Base-by-base conservation (phyloP, 805 yeast species). In the Diddensiella santjacobensis region DNA sequence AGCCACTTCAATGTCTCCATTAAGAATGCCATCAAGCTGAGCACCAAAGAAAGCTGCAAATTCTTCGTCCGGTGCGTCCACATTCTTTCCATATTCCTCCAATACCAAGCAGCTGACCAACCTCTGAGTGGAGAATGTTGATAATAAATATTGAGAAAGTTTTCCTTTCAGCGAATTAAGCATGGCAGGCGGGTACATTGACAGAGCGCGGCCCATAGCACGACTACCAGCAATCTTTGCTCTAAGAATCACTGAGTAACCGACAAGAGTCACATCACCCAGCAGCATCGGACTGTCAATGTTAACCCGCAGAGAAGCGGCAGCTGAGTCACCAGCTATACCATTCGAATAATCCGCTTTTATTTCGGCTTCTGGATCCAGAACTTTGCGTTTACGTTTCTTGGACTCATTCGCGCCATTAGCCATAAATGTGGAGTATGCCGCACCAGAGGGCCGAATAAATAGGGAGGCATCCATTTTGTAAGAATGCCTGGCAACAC, bases 251-350 rank as follows among this genome's bases (percentile, higher is more conserved):
- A 79, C 79, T 23, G 87, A 90, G 41, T 74, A 67, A 0, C 96
- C 96, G 29, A 93, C 80, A 22, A 93, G 71, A 47, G 89, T 81
- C 15, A 93, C 84, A 67, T 93, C 99, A 59, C 99, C 99, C 40
- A 81, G 78, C 50, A 85, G 79, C 65, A 93, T 83, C 3, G 98
- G 96, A 2, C 95, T 85, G 68, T 93, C 99, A 50, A 93, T 90
- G 62, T 91, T 89, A 44, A 88, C 83, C 50, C 58, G 67, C 24
- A 51, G 45, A 17, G 58, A 53, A 22, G 58, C 22, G 3, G 47
- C 42, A 19, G 37, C 26, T 3, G 29, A 2, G 3, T 24, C 24
- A 4, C 35, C 23, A 8, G 19, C 23, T 6, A 4, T 11, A 18
- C 35, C 42, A n/a, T 37, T 44, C 10, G 40, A 24, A 3, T 36